Evolutionary conservation across 2,329 filamentous ascomycete species (phyloP).

Genomic region (Thermochaetoides dissita): DNA sequence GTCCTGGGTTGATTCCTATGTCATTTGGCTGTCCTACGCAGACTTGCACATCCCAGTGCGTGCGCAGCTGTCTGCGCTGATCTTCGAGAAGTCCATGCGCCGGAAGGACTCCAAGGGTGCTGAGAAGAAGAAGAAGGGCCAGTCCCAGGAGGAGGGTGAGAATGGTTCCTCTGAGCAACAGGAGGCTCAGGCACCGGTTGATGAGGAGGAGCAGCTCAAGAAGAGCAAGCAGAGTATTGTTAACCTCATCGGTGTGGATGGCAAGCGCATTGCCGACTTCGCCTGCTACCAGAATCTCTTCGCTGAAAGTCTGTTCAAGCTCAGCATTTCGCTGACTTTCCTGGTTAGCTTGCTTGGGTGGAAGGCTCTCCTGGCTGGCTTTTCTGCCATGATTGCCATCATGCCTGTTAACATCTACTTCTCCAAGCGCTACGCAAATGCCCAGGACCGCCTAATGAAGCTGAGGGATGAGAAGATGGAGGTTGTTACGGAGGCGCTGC

Average conservation of each 20-base stretch:
- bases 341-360: conserved; percentile 58
- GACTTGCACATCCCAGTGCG: conserved; percentile 52
- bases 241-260: conserved; percentile 67
- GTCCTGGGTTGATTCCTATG: conserved; percentile 48
- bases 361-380: conserved; percentile 51
- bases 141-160: conserved; percentile 10
- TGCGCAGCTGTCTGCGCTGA: conserved; percentile 53
- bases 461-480: conserved; percentile 61
- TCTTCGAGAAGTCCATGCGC: conserved; percentile 65
- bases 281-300: conserved; percentile 53
- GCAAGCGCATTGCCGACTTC: conserved; percentile 55
- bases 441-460: conserved; percentile 61
- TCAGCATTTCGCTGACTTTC: conserved; percentile 52
- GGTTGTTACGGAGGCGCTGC: conserved; percentile 61
- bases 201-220: conserved; percentile 33
- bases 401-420: conserved; percentile 56
- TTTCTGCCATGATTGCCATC: conserved; percentile 48
- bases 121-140: conserved; percentile 26
- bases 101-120: conserved; percentile 62
- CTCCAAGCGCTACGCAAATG: conserved; percentile 48
- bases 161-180: conserved; percentile 18
- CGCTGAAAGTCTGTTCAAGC: conserved; percentile 45
- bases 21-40: conserved; percentile 53
- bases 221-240: conserved; percentile 56
- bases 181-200: conserved; percentile 26